Percentiles rank a stretch among this genome's conserved stretches.
phyloP scores from a whole-genome alignment of 306 rosid species.

The Rosa multiflora region DNA sequence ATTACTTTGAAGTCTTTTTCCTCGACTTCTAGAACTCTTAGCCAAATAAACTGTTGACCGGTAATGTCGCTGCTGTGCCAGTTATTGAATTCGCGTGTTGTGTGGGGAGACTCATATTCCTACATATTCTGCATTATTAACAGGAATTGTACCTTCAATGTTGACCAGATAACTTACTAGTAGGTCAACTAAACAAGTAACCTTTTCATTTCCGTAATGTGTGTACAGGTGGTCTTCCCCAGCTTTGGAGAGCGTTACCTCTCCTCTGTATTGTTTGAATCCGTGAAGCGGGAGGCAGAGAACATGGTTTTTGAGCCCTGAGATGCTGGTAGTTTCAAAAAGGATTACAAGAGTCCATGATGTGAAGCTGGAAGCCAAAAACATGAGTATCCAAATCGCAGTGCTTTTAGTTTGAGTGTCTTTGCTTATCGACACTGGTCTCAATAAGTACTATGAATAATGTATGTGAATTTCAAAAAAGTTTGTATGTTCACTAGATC shows the following conservation, averaged over 20 bases:
- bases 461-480: neutral
- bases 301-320: constrained; percentile 56
- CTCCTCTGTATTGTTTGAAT: constrained; percentile 67
- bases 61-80: neutral
- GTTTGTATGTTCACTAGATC: neutral
- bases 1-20: neutral
- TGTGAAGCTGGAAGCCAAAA: constrained; percentile 9
- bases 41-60: neutral
- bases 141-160: neutral
- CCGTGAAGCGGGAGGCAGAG: constrained; percentile 66
- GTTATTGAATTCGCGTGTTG: neutral
- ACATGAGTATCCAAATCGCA: constrained; percentile 17
- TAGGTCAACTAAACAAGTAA: constrained; percentile 3
- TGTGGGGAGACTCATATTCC: neutral
- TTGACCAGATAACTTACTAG: neutral
- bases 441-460: constrained; percentile 18
- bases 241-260: constrained; percentile 95
- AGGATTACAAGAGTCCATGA: constrained; percentile 12
- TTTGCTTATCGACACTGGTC: constrained; percentile 7
- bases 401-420: constrained; percentile 16
- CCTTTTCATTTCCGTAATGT: constrained; percentile 15
- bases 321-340: constrained; percentile 17
- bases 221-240: constrained; percentile 63
- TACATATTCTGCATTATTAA: neutral
- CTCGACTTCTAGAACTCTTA: neutral